Percentiles rank a stretch among this genome's conserved stretches.
phyloP scores from a whole-genome alignment of 768 basidiomycete genomes.

The Naganishia kalamii region DNA sequence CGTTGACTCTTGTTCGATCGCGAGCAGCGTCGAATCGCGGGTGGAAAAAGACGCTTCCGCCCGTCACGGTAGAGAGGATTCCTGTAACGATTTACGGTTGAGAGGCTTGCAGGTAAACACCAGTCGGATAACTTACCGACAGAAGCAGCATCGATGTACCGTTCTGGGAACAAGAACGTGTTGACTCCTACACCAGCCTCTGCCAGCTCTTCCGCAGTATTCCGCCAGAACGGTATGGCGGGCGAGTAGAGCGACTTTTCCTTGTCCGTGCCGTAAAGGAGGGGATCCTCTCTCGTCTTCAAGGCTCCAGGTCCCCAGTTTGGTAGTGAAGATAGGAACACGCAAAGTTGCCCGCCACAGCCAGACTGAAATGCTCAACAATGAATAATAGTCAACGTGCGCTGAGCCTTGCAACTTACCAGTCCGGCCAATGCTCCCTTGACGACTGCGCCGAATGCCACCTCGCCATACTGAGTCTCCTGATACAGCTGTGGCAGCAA shows the following conservation, averaged over 20 bases:
- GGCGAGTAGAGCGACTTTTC: slow-evolving; percentile 74
- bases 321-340: slow-evolving; percentile 66
- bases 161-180: slow-evolving; percentile 73
- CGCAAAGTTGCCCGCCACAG: slow-evolving; percentile 66
- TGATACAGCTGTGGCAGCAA: slow-evolving; percentile 61
- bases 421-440: slow-evolving; percentile 65
- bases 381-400: too few species aligned
- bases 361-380: slow-evolving; percentile 29
- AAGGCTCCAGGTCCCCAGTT: slow-evolving; percentile 68
- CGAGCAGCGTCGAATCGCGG: slow-evolving; percentile 72
- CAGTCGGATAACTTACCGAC: slow-evolving; percentile 71
- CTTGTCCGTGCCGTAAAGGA: slow-evolving; percentile 74
- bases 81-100: slow-evolving; percentile 53
- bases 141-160: slow-evolving; percentile 77
- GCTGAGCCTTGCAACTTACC: slow-evolving; percentile 56
- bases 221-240: slow-evolving; percentile 70
- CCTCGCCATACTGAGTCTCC: slow-evolving; percentile 52
- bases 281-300: slow-evolving; percentile 56
- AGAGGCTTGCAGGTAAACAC: too few species aligned
- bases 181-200: slow-evolving; percentile 85
- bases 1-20: slow-evolving; percentile 61
- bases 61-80: slow-evolving; percentile 63
- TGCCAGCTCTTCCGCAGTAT: slow-evolving; percentile 78
- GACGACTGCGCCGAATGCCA: slow-evolving; percentile 73
- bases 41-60: slow-evolving; percentile 86